A percentile compares a stretch with the other conserved stretches of the same genome.
Evolutionary conservation across 2,329 filamentous ascomycete genomes (phyloP).

Genomic region (Pseudopyricularia cyperi): DNA sequence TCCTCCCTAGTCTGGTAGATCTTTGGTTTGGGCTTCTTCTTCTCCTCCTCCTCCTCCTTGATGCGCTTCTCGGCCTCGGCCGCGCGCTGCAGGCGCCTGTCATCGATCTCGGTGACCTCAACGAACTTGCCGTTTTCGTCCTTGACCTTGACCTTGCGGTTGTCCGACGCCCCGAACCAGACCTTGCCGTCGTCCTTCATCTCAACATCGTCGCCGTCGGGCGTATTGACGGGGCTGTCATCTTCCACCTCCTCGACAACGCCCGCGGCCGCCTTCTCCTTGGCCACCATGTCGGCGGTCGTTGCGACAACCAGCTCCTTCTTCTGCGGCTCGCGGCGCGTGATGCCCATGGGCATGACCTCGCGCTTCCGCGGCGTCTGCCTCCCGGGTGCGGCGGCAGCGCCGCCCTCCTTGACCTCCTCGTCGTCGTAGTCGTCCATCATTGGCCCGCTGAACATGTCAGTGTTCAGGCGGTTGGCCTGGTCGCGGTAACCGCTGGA

Average conservation of each 20-base stretch:
- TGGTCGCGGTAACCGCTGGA: conserved; percentile 16
- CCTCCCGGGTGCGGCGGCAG: conserved; percentile 12
- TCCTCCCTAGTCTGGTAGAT: conserved; percentile 16
- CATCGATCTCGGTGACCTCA: conserved; percentile 23
- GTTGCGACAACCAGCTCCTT: conserved; percentile 40
- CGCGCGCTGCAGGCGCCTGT: conserved; percentile 9
- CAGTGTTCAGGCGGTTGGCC: conserved; percentile 41
- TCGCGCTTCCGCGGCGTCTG: conserved; percentile 12
- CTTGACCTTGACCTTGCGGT: conserved; percentile 24
- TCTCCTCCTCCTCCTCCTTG: conserved; percentile 10
- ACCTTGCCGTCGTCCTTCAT: conserved; percentile 22
- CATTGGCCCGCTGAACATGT: conserved; percentile 34
- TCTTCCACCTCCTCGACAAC: conserved; percentile 18
- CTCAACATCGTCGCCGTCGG: conserved; percentile 7
- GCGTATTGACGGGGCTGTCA: conserved; percentile 12
- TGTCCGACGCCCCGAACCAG: conserved; percentile 27
- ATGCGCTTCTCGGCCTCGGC: neutral
- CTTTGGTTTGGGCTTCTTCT: conserved; percentile 14
- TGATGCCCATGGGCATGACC: conserved; percentile 42
- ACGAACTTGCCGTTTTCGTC: conserved; percentile 25
- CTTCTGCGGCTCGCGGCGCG: conserved; percentile 39
- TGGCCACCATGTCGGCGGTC: conserved; percentile 42
- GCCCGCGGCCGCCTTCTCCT: conserved; percentile 33
- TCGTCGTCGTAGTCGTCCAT: conserved; percentile 29
- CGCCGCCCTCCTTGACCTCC: conserved; percentile 21